Conservation (phyloP, 192 early-diverging fungal species). For the Rhizophagus prolifer region DNA sequence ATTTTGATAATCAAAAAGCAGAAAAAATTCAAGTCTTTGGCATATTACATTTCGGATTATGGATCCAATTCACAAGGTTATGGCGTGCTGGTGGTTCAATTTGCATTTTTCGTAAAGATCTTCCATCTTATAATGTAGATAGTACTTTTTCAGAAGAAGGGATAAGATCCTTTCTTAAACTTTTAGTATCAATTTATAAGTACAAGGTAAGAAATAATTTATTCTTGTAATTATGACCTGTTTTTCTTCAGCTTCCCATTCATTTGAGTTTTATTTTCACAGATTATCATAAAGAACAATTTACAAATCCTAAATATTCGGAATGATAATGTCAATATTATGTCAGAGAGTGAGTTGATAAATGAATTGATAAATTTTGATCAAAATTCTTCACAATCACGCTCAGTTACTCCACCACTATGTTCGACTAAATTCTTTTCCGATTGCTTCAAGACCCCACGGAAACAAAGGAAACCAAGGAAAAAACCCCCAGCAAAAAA, state of each 20-base stretch:
- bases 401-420: too few species aligned
- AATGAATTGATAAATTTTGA: too few species aligned
- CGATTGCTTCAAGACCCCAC: too few species aligned
- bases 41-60: conserved; percentile 24
- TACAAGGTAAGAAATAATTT: conserved; percentile 14
- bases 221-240: neutral
- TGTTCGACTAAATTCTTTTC: too few species aligned
- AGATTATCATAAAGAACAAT: conserved; percentile 14
- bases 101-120: conserved; percentile 23
- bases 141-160: conserved; percentile 14
- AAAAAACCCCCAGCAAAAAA: too few species aligned
- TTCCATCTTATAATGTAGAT: conserved; percentile 6
- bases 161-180: conserved; percentile 10
- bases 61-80: conserved; percentile 18
- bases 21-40: conserved; percentile 24
- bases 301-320: conserved; percentile 13
- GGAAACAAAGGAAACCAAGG: too few species aligned
- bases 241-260: neutral
- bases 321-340: neutral
- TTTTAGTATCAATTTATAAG: conserved; percentile 11
- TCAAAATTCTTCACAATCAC: too few species aligned
- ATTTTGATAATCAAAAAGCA: conserved; percentile 14
- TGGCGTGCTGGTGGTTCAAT: conserved; percentile 14
- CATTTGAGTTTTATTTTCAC: neutral
- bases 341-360: neutral